Evolutionary conservation across 2,329 filamentous ascomycete species (phyloP), one percentile per base, ranked within the genome.

Genomic region (Exophiala oligosperma): DNA sequence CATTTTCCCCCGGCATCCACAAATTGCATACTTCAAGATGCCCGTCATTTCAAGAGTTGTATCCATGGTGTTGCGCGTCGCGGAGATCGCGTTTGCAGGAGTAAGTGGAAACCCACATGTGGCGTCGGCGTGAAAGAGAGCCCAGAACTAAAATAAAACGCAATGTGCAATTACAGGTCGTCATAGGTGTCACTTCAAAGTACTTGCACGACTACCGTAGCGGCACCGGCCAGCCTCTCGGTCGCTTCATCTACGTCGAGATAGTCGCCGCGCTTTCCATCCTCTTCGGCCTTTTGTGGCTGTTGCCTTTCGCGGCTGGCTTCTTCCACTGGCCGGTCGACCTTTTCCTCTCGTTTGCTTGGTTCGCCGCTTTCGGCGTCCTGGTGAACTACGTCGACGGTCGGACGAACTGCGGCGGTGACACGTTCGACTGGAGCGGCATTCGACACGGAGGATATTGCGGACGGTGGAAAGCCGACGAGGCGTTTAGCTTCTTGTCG

Each of bases 311-410:
- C 69, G 82, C 84, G 1, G 76, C 77, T 51, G 81, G 79, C 48
- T 90, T 92, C 72, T 80, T 86, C 61, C 81, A 87, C 72, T 92
- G 87, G 81, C 87, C 86, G 0, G 76, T 86, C 66, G 90, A 93
- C 68, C 67, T 92, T 26, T 64, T 91, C 67, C 77, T 92, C 64
- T 87, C 85, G 46, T 74, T 87, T 55, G 79, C 83, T 49, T 92
- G 88, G 88, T 91, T 90, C 69, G 81, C 83, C 26, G 79, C 81
- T 2, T 91, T 90, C 66, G 87, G 85, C 38, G 76, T 90, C 4
- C 76, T 89, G 4, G 84, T 87, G 54, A 77, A 86, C 68, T 81
- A 83, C 68, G 73, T 79, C 56, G 67, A 81, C 44, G 55, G 38
- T 38, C 14, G 37, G 23, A 51, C 52, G 9, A 43, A 28, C 24